These are phyloP conservation scores for Ulmus americana DNA, from an alignment of 331 rosid species.

Conservation along the genomic window DNA sequence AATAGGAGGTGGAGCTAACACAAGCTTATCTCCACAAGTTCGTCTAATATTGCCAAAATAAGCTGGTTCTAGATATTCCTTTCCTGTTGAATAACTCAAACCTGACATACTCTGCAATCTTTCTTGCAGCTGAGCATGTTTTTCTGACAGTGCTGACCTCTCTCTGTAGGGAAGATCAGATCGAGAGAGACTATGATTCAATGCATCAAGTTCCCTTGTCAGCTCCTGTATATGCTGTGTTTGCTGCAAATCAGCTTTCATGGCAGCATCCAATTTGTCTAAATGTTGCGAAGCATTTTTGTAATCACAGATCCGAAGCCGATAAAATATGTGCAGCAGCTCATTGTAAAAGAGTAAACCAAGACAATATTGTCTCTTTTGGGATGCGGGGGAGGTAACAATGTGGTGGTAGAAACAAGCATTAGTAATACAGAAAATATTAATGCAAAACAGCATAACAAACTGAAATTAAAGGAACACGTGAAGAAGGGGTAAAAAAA, in stretches of 20 bases:
- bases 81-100: constrained; percentile 35
- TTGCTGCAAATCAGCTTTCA: constrained; percentile 74
- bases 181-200: constrained; percentile 81
- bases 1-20: constrained; percentile 80
- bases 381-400: constrained; percentile 17
- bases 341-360: constrained; percentile 88
- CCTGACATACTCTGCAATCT: constrained; percentile 46
- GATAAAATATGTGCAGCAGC: constrained; percentile 81
- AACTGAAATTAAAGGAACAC: constrained; percentile 5
- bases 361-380: constrained; percentile 62
- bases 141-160: constrained; percentile 71
- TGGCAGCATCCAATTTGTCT: constrained; percentile 83
- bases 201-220: constrained; percentile 56
- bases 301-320: constrained; percentile 85
- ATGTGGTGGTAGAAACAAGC: constrained; percentile 2
- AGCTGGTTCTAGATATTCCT: constrained; percentile 64
- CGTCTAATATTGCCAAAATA: constrained; percentile 75
- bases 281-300: constrained; percentile 85
- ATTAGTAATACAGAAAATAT: constrained; percentile 19
- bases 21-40: constrained; percentile 70
- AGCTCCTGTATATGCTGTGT: constrained; percentile 58
- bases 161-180: constrained; percentile 74
- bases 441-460: neutral
- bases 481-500: neutral
- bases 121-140: constrained; percentile 61